Evolutionary conservation across 2,329 filamentous ascomycete species (phyloP).

Genomic region (Endothia cerciana): DNA sequence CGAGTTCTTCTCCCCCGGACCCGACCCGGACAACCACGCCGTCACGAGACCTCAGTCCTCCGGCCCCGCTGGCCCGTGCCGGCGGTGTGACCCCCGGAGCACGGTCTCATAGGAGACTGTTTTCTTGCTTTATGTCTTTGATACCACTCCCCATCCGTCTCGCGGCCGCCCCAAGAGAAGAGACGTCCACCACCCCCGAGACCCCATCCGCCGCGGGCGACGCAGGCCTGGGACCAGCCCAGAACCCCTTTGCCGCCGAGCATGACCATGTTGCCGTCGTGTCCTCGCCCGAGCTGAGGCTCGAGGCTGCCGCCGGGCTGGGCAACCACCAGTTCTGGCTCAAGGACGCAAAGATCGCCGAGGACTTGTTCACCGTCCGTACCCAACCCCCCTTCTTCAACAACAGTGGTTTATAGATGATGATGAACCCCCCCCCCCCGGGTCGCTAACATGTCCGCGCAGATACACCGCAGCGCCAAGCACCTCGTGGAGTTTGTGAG

Average conservation of each 20-base stretch:
- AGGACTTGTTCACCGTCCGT: constrained; percentile 30
- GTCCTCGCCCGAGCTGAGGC: neutral
- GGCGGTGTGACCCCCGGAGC: constrained; percentile 21
- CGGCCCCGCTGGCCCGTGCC: constrained; percentile 10
- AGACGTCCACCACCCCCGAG: constrained; percentile 8
- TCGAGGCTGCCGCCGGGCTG: neutral
- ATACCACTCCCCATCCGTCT: constrained; percentile 23
- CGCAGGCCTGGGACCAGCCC: neutral
- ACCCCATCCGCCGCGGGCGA: neutral
- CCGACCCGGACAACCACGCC: neutral
- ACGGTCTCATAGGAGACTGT: neutral
- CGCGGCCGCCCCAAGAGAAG: constrained; percentile 17
- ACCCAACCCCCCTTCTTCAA: too few relatives aligned
- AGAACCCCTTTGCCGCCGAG: neutral
- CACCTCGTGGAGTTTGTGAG: constrained; percentile 28
- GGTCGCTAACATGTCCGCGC: neutral
- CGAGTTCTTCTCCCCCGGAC: neutral
- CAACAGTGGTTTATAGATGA: too few relatives aligned
- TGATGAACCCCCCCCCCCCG: too few relatives aligned
- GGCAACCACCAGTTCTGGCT: constrained; percentile 30
- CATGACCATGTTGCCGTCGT: neutral
- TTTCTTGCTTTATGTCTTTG: constrained; percentile 22
- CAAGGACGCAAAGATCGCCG: constrained; percentile 29
- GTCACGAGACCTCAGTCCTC: neutral
- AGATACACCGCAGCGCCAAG: constrained; percentile 31